Base-by-base conservation (phyloP, 768 basidiomycete genomes). In the Vishniacozyma victoriae region DNA sequence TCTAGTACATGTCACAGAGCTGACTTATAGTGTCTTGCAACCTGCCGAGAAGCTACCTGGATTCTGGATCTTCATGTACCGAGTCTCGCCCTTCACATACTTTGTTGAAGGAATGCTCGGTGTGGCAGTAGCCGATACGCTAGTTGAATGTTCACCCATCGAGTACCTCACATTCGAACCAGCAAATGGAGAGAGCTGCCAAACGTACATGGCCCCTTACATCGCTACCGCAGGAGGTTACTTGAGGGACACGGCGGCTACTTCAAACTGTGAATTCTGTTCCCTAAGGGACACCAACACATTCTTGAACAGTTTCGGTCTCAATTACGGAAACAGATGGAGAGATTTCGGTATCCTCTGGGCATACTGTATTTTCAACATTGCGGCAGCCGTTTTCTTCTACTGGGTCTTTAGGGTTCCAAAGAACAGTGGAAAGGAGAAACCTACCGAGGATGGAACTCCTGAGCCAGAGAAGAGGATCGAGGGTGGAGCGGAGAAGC, bases 141-240 rank as follows among this genome's bases (percentile, higher is more conserved):
- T 61, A 0, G 83, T 90, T 51, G 65, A 48, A 16, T 87, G 88
- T 74, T 77, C 79, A 18, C 58, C 74, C 0, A 79, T 80, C 50
- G 90, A 93, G 63, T 87, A 85, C 61, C 75, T 78, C 12, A 55
- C 77, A 5, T 87, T 92, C 75, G 71, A 78, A 46, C 85, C 89
- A 1, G 87, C 89, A 0, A 52, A 75, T 2, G 83, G 82, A 2
- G 79, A 86, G 65, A 86, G 83, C 0, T 93, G 90, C 62, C 55
- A 55, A 9, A 56, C 76, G 1, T 93, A 86, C 84, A 84, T 83
- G 0, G 64, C 74, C n/a, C 73, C 79, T 9, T 92, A 87, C 69
- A 79, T 84, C 12, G 52, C 52, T 1, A 67, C 61, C 0, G 76
- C 78, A 41, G 85, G 85, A 0, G 89, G 89, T 0, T 90, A 90